A percentile compares a stretch with the other conserved stretches of the same genome.
Conservation (phyloP, 768 basidiomycete genomes). For the Pisolithus sp. region DNA sequence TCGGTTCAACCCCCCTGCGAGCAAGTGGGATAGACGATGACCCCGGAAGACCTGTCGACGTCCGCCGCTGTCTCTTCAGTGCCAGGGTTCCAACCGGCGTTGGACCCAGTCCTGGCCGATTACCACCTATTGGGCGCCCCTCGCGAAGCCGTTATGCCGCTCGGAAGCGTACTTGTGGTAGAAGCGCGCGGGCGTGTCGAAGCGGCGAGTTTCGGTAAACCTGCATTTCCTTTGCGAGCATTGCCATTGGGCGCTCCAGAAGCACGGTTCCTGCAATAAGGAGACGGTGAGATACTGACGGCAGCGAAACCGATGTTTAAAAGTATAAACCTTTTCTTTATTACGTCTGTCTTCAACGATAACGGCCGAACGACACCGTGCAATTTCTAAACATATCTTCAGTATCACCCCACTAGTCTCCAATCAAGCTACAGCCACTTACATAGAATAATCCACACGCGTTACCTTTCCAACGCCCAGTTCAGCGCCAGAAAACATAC, state of each 20-base stretch:
- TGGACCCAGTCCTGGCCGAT: conserved; percentile 17
- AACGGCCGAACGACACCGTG: conserved; percentile 93
- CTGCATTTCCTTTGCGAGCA: conserved; percentile 55
- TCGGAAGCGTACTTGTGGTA: conserved; percentile 54
- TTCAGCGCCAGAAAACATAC: conserved; percentile 13
- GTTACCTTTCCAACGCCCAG: conserved; percentile 46
- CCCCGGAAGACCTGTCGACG: conserved; percentile 50
- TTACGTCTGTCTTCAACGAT: conserved; percentile 94
- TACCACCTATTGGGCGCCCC: conserved; percentile 27
- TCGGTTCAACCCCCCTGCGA: conserved; percentile 22
- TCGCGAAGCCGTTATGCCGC: conserved; percentile 38
- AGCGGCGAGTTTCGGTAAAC: conserved; percentile 71
- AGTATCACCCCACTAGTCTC: conserved; percentile 3
- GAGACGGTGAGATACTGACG: not conserved
- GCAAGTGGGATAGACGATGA: conserved; percentile 29
- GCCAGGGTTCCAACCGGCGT: conserved; percentile 27
- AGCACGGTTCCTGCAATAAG: conserved; percentile 60
- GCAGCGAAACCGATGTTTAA: not conserved
- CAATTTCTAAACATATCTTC: conserved; percentile 60
- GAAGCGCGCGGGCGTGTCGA: conserved; percentile 65
- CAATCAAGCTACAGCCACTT: conserved; percentile 30
- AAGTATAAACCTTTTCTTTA: conserved; percentile 78
- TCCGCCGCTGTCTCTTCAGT: conserved; percentile 79
- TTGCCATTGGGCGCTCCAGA: conserved; percentile 64
- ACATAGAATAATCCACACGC: conserved; percentile 93